Percentiles rank a stretch among this genome's conserved stretches.
These are phyloP conservation scores for Pyrus bretschneideri DNA, from an alignment of 306 rosid genomes.

Conservation along the genomic window DNA sequence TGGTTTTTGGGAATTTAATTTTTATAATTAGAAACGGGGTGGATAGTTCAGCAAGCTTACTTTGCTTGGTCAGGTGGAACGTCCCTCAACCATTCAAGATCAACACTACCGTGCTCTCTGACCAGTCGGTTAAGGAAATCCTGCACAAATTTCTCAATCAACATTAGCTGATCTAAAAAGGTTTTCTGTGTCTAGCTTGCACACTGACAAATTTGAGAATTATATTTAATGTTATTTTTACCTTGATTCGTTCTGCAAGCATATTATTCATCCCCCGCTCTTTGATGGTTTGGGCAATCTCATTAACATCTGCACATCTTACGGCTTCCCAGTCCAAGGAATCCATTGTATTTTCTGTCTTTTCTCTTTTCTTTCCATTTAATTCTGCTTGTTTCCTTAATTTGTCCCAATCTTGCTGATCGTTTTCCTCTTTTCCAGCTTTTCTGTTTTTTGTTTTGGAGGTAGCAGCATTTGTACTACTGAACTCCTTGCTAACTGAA, in stretches of 20 bases:
- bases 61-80: constrained; percentile 95
- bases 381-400: constrained; percentile 55
- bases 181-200: constrained; percentile 12
- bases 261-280: constrained; percentile 95
- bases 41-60: constrained; percentile 43
- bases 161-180: constrained; percentile 10
- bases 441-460: constrained; percentile 35
- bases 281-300: constrained; percentile 70
- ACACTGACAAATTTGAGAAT: not conserved
- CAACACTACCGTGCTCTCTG: constrained; percentile 70
- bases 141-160: constrained; percentile 49
- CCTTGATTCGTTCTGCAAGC: constrained; percentile 92
- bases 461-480: constrained; percentile 40
- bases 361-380: constrained; percentile 54
- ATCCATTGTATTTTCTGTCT: constrained; percentile 62
- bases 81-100: constrained; percentile 97
- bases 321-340: constrained; percentile 96
- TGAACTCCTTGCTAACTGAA: constrained; percentile 29
- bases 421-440: constrained; percentile 44
- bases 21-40: constrained; percentile 6
- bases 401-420: constrained; percentile 60
- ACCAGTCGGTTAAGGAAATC: constrained; percentile 78
- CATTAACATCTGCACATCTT: constrained; percentile 67
- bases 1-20: constrained; percentile 12
- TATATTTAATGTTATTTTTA: constrained; percentile 14